Evolutionary conservation across 495 filamentous ascomycete species (phyloP).

Genomic region (Xylaria scruposa): DNA sequence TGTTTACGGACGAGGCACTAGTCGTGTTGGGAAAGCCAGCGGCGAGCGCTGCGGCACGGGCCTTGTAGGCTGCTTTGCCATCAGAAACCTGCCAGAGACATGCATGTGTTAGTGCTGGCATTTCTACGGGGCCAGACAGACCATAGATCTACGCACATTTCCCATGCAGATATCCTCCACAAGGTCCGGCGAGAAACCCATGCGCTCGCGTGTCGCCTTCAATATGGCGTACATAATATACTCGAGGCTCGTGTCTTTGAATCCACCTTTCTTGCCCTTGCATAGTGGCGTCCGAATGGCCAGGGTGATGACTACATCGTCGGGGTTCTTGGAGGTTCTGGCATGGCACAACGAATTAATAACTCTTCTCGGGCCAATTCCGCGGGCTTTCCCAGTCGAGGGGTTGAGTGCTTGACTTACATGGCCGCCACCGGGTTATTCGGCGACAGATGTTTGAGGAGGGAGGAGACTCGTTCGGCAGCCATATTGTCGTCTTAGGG

Average conservation of each 20-base stretch:
- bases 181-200: slow-evolving; percentile 79
- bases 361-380: not conserved
- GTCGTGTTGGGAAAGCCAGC: slow-evolving; percentile 94
- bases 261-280: slow-evolving; percentile 81
- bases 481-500: slow-evolving; percentile 66
- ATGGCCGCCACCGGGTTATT: slow-evolving; percentile 72
- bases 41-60: slow-evolving; percentile 84
- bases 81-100: slow-evolving; percentile 72
- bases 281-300: slow-evolving; percentile 79
- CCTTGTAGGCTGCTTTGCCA: slow-evolving; percentile 85
- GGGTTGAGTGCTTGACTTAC: slow-evolving; percentile 58
- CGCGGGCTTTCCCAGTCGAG: not conserved
- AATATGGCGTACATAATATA: slow-evolving; percentile 80
- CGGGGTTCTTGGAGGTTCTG: slow-evolving; percentile 91
- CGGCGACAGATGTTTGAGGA: slow-evolving; percentile 86
- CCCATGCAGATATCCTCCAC: slow-evolving; percentile 93
- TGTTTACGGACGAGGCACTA: slow-evolving; percentile 80
- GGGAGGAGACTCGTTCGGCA: slow-evolving; percentile 80
- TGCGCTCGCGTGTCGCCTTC: slow-evolving; percentile 74
- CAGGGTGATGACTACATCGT: slow-evolving; percentile 93
- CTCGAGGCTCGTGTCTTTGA: slow-evolving; percentile 95
- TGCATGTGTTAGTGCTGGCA: not conserved
- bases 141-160: slow-evolving; percentile 66
- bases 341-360: not conserved
- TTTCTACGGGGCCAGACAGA: not conserved